Conservation (phyloP, 2,329 filamentous ascomycete species). For the Claviceps capensis region DNA sequence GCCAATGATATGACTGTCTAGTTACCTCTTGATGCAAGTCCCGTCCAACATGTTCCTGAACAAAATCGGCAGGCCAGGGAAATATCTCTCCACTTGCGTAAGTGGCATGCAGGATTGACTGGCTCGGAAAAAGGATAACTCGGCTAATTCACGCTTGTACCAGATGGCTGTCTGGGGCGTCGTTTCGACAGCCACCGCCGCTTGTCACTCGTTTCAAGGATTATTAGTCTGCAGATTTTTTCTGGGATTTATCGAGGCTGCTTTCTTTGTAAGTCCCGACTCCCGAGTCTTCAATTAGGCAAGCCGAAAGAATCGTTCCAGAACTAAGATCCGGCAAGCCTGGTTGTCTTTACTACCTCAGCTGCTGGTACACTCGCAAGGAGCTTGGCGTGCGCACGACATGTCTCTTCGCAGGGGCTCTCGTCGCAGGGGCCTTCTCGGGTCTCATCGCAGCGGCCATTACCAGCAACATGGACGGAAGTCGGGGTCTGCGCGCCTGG, state of each 20-base stretch:
- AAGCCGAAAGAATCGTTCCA: slow-evolving; percentile 15
- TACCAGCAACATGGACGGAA: slow-evolving; percentile 19
- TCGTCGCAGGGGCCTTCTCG: slow-evolving; percentile 24
- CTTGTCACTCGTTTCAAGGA: slow-evolving; percentile 26
- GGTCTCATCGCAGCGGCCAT: slow-evolving; percentile 30
- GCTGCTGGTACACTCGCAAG: slow-evolving; percentile 38
- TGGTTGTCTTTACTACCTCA: neutral
- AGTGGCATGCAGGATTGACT: neutral
- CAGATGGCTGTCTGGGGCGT: slow-evolving; percentile 1
- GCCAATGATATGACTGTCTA: slow-evolving; percentile 7
- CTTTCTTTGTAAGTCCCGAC: slow-evolving; percentile 20
- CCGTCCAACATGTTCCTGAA: slow-evolving; percentile 38
- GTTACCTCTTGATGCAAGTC: slow-evolving; percentile 36
- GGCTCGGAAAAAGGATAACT: neutral
- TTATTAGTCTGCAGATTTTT: slow-evolving; percentile 30
- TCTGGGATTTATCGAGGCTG: slow-evolving; percentile 25
- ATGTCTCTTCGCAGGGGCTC: slow-evolving; percentile 29
- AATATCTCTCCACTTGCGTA: slow-evolving; percentile 32
- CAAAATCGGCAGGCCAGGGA: slow-evolving; percentile 33
- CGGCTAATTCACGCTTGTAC: neutral
- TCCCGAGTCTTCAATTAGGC: too few species aligned
- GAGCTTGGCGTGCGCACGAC: slow-evolving; percentile 29
- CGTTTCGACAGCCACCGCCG: slow-evolving; percentile 23
- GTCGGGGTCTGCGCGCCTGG: slow-evolving; percentile 16
- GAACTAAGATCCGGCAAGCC: neutral